Evolutionary conservation across 306 rosid genomes (phyloP).

Genomic region (Pyrus pyrifolia): DNA sequence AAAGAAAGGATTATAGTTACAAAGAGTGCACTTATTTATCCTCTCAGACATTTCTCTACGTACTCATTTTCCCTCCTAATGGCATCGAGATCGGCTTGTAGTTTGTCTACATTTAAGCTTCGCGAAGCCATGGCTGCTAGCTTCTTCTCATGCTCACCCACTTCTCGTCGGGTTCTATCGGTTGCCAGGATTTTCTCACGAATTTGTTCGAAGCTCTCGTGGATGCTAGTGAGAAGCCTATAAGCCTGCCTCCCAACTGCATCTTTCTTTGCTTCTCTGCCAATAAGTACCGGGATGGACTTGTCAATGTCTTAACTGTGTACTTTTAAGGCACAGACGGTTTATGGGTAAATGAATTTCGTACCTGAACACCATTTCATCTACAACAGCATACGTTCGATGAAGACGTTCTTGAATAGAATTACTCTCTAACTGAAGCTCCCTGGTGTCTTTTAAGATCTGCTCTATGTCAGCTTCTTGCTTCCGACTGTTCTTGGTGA

Average conservation of each 20-base stretch:
- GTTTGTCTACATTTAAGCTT: constrained; percentile 42
- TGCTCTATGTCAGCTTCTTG: constrained; percentile 77
- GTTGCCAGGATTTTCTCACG: constrained; percentile 63
- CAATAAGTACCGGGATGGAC: neutral
- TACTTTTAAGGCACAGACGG: neutral
- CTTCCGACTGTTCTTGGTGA: constrained; percentile 71
- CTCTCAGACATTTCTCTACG: constrained; percentile 28
- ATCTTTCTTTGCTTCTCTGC: constrained; percentile 89
- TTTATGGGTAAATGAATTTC: neutral
- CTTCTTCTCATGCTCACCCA: constrained; percentile 73
- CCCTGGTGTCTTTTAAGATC: constrained; percentile 79
- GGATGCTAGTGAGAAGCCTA: constrained; percentile 73
- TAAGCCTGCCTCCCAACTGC: constrained; percentile 59
- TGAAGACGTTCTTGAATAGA: constrained; percentile 82
- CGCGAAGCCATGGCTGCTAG: constrained; percentile 42
- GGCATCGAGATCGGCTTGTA: constrained; percentile 52
- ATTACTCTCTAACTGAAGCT: constrained; percentile 82
- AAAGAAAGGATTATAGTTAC: constrained; percentile 15
- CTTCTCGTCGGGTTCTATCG: constrained; percentile 67
- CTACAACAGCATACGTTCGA: constrained; percentile 69
- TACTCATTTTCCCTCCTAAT: constrained; percentile 45
- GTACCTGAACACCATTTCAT: constrained; percentile 83
- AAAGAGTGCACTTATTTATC: constrained; percentile 11
- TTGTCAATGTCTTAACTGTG: neutral
- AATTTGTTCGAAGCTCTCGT: constrained; percentile 64